A percentile compares a stretch with the other conserved stretches of the same genome.
Conservation (phyloP, 1,284 basidiomycete species). For the Thecaphora thlaspeos region DNA sequence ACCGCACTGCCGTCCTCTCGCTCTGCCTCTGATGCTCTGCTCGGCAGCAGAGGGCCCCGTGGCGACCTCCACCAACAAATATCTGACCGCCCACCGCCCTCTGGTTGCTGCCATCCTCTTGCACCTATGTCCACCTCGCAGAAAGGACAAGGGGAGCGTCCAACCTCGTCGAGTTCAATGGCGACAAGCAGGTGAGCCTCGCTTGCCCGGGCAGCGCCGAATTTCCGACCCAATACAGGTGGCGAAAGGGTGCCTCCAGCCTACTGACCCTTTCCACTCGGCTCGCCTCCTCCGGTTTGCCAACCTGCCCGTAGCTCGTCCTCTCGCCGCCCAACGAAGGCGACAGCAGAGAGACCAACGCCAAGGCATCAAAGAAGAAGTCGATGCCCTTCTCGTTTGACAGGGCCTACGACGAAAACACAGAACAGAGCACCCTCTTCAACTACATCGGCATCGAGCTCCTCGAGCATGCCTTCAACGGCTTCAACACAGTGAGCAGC, state of each 20-base stretch:
- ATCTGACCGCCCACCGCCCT: no score
- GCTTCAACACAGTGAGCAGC: slow-evolving; percentile 99
- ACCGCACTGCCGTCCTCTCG: no score
- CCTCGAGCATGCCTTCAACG: slow-evolving; percentile 89
- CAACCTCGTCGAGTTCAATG: slow-evolving; percentile 45
- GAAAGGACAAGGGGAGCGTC: slow-evolving; percentile 46
- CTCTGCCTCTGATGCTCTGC: not conserved
- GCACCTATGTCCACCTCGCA: not conserved
- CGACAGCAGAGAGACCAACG: slow-evolving; percentile 33
- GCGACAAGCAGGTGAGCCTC: slow-evolving; percentile 18
- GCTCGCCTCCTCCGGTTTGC: not conserved
- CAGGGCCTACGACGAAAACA: slow-evolving; percentile 48
- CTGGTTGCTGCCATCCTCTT: not conserved
- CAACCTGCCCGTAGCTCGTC: slow-evolving; percentile 15
- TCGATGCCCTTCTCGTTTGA: slow-evolving; percentile 55
- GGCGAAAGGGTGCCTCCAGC: no score
- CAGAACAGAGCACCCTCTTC: slow-evolving; percentile 71
- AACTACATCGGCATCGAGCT: slow-evolving; percentile 92
- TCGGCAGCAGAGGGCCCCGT: no score
- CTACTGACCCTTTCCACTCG: not conserved
- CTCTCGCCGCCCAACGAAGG: slow-evolving; percentile 40
- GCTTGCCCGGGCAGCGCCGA: no score
- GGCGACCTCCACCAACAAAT: no score
- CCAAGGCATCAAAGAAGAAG: slow-evolving; percentile 50
- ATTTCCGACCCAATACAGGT: no score